These are phyloP conservation scores for Blumeriella jaapii DNA, from an alignment of 2,329 filamentous ascomycete genomes.

Conservation along the genomic window DNA sequence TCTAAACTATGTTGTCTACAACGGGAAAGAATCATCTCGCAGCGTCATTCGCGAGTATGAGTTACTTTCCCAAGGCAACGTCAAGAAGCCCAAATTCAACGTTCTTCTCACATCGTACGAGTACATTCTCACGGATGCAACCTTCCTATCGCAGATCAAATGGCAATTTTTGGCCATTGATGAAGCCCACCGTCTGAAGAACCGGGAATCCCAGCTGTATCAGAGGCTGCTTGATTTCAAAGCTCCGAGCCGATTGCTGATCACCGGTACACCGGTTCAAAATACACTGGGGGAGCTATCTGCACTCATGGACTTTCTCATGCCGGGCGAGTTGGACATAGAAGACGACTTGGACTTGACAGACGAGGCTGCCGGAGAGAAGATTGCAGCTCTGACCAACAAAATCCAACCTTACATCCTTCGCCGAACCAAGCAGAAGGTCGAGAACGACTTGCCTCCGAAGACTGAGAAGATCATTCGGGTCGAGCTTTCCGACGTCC, in stretches of 20 bases:
- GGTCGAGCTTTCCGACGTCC: slow-evolving; percentile 90
- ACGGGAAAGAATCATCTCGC: slow-evolving; percentile 77
- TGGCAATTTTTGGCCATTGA: slow-evolving; percentile 97
- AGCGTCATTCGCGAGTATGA: slow-evolving; percentile 85
- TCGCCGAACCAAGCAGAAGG: slow-evolving; percentile 90
- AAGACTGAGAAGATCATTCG: slow-evolving; percentile 99
- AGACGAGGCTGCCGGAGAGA: slow-evolving; percentile 71
- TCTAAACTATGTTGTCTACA: slow-evolving; percentile 93
- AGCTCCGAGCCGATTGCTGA: slow-evolving; percentile 78
- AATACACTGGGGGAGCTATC: slow-evolving; percentile 91
- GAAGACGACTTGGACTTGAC: slow-evolving; percentile 84
- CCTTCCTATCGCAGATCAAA: slow-evolving; percentile 80
- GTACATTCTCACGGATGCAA: slow-evolving; percentile 78
- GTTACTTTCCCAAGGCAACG: slow-evolving; percentile 73
- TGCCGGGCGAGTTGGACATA: slow-evolving; percentile 84
- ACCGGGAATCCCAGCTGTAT: slow-evolving; percentile 89
- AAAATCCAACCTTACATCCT: slow-evolving; percentile 91
- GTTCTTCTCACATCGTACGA: slow-evolving; percentile 97
- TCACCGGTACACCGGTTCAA: slow-evolving; percentile 94
- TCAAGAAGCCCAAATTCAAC: slow-evolving; percentile 88
- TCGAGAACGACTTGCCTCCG: slow-evolving; percentile 89
- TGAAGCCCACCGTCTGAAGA: slow-evolving; percentile 94
- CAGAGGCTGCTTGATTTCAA: slow-evolving; percentile 75
- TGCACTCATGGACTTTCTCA: slow-evolving; percentile 89
- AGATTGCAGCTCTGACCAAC: slow-evolving; percentile 74